A percentile compares a stretch with the other conserved stretches of the same genome.
phyloP scores from a whole-genome alignment of 306 rosid species.

The Castanea mollissima region DNA sequence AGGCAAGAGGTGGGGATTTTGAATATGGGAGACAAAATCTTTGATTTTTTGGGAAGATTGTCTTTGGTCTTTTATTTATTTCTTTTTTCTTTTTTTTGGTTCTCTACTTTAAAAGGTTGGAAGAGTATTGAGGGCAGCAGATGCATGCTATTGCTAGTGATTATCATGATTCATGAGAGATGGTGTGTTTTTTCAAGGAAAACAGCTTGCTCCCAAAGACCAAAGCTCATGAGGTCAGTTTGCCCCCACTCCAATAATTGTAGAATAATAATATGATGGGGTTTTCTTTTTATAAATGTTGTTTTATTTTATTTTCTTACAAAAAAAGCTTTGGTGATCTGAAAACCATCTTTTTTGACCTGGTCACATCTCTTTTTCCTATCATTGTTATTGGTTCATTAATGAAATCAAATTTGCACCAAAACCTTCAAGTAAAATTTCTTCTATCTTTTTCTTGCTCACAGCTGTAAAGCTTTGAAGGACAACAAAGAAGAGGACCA shows the following conservation, averaged over 20 bases:
- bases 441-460: conserved; percentile 29
- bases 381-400: conserved; percentile 20
- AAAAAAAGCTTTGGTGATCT: conserved; percentile 27
- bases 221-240: conserved; percentile 39
- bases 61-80: conserved; percentile 32
- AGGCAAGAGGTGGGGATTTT: conserved; percentile 54
- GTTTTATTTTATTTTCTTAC: not conserved
- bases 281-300: not conserved
- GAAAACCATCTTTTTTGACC: conserved; percentile 44
- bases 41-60: conserved; percentile 67
- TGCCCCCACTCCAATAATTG: conserved; percentile 76
- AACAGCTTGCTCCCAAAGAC: conserved; percentile 61
- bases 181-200: conserved; percentile 48
- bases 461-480: conserved; percentile 80
- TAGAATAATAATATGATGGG: conserved; percentile 62
- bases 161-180: conserved; percentile 46
- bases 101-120: conserved; percentile 40
- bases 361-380: conserved; percentile 18
- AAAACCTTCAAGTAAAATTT: conserved; percentile 27
- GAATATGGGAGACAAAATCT: conserved; percentile 72
- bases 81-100: conserved; percentile 13
- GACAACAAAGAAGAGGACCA: conserved; percentile 63
- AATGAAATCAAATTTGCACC: conserved; percentile 31
- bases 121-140: conserved; percentile 29
- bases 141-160: conserved; percentile 35